Base-by-base conservation (phyloP, 1,284 basidiomycete species). In the Apiotrichum sp. region DNA sequence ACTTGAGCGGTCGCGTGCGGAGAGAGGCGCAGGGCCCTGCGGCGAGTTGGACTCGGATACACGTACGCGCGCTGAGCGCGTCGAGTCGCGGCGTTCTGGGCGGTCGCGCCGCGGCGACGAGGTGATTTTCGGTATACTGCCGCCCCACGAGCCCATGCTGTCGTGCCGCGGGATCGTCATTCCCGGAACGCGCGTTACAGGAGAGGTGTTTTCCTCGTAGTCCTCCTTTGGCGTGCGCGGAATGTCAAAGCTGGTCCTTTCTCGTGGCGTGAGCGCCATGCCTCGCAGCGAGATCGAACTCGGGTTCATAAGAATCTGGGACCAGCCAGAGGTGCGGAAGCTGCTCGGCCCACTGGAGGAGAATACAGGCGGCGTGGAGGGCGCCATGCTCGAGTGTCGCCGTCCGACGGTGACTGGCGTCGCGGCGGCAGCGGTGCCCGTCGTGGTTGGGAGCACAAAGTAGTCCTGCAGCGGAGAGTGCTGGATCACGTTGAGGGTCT, bases 401-500 rank as follows among this genome's bases (percentile, higher is more conserved):
- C 52, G 44, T 3, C 38, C 35, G 11, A 50, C 39, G 3, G 56
- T 54, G 6, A 55, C 22, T 11, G 45, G 29, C 32, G 52, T 46
- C 7, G 43, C 36, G 4, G 33, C n/a, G 3, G 36, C n/a, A 3
- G 14, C 33, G 33, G 36, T 38, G 16, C 34, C 34, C 11, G 44
- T 31, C 10, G 34, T 42, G 9, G 32, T 61, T 11, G 70, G 71
- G 6, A 72, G 62, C 6, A 63, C 67, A 48, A 74, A 76, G 59
- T 76, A 74, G 57, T 73, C 71, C 50, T 64, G 66, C 47, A 70
- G 69, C 3, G 71, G 74, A 33, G 65, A 70, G n/a, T 57, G 63
- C n/a, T 52, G 62, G 22, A 64, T 41, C 0, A 65, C 31, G 3
- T 52, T 44, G 39, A 68, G 55, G 6, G 48, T 38, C 1, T 65